These are phyloP conservation scores for Penicillium lagena DNA, from an alignment of 495 filamentous ascomycete genomes.

Conservation along the genomic window DNA sequence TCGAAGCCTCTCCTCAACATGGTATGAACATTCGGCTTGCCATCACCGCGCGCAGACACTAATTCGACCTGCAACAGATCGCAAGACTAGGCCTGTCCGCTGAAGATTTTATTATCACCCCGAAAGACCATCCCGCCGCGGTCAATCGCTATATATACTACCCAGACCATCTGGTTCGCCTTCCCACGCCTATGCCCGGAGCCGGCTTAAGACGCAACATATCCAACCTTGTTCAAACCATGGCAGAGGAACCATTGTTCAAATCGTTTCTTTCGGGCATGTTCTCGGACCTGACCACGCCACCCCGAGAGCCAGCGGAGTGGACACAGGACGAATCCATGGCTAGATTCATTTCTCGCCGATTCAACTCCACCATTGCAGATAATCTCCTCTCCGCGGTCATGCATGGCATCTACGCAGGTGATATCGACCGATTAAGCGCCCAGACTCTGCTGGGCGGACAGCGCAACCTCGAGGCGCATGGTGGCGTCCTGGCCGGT, in stretches of 20 bases:
- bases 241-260: constrained; percentile 60
- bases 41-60: neutral
- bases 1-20: constrained; percentile 48
- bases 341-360: constrained; percentile 56
- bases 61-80: constrained; percentile 42
- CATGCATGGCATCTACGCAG: constrained; percentile 92
- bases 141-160: constrained; percentile 84
- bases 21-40: constrained; percentile 31
- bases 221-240: constrained; percentile 11
- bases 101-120: constrained; percentile 54
- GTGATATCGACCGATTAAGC: constrained; percentile 78
- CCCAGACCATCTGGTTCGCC: constrained; percentile 73
- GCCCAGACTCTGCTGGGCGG: constrained; percentile 52
- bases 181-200: constrained; percentile 45
- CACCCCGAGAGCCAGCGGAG: constrained; percentile 12
- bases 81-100: constrained; percentile 49
- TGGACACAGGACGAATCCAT: constrained; percentile 60
- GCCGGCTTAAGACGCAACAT: constrained; percentile 17
- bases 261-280: constrained; percentile 35
- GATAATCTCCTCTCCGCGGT: constrained; percentile 73
- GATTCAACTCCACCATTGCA: constrained; percentile 50
- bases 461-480: constrained; percentile 45
- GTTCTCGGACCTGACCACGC: constrained; percentile 31
- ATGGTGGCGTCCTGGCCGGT: constrained; percentile 15
- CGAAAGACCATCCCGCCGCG: constrained; percentile 41